Base-by-base conservation (phyloP, 805 yeast genomes). In the Candida corydali region DNA sequence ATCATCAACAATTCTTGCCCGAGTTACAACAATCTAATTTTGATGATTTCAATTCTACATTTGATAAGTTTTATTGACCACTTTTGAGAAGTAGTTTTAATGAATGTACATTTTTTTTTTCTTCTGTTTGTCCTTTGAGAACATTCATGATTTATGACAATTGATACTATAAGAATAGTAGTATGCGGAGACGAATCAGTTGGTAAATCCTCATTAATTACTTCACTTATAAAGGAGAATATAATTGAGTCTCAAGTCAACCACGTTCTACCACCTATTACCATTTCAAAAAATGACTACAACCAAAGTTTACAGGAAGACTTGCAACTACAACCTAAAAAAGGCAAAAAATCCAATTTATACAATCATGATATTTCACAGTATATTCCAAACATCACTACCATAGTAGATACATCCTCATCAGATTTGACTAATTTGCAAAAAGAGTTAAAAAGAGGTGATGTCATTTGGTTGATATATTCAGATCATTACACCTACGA, bases 101-200 rank as follows among this genome's bases (percentile, higher is more conserved):
- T n/a, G n/a, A n/a, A n/a, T n/a, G n/a, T n/a, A n/a, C n/a, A n/a
- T 25, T n/a, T 25, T 35, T 32, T 33, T 27, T 18, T 32, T 20
- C 20, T n/a, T 32, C 17, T 32, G 16, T 32, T 15, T 30, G 23
- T n/a, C 23, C n/a, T n/a, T n/a, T n/a, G n/a, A n/a, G n/a, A n/a
- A n/a, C n/a, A n/a, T n/a, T n/a, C n/a, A n/a, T n/a, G n/a, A n/a
- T 26, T 8, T 29, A 43, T 43, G 57, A 41, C 55, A n/a, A 43
- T 44, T 55, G 80, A 76, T 37, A 71, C 76, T 1, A 78, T 91
- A 20, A 63, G 95, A 39, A 82, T 93, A 1, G 95, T 87, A 0
- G 81, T 93, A 0, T 88, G 97, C 58, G 98, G 98, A 8, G 98
- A 93, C 61, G 94, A 86, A 42, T 84, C 86, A 17, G 95, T 86